Base-by-base conservation (phyloP, 2,329 filamentous ascomycete species). In the Colletotrichum sp. region DNA sequence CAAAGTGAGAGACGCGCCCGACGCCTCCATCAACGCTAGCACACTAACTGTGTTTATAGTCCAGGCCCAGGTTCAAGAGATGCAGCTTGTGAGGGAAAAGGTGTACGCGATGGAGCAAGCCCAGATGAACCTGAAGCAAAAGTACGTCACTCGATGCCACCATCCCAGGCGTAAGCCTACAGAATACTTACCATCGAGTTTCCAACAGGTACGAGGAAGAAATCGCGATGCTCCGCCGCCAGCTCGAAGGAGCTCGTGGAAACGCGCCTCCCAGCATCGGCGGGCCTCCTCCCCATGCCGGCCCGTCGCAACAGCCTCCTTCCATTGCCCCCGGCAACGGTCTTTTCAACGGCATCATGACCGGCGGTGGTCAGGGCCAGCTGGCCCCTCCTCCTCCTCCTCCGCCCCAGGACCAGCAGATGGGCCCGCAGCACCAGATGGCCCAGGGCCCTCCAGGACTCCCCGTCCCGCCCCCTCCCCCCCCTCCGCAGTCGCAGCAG, bases 321-420 rank as follows among this genome's bases (percentile, higher is more conserved):
- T 96, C 95, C 65, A 94, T 98, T 79, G 95, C 96, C 32, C 94
- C 97, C 81, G 96, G 96, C 30, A 96, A 94, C 83, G 97, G 97
- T 81, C 90, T 98, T 55, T 98, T 99, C 82, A 96, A 95, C 79
- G 96, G 95, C 72, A 98, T 98, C 82, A 98, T 99, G 95, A 92
- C 96, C 71, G 96, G 96, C 78, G 92, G 91, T 77, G 94, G 93
- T 80, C 95, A 96, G 86, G 94, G 93, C 80, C 95, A 94, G 76
- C 94, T 95, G 77, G 95, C 95, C 76, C 93, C 98, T 79, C 96
- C 96, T 78, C 94, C 92, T 80, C 87, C 86, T 34, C 83, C 84
- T 71, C 88, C 88, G 36, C 90, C 91, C 80, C 92, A 93, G 84
- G 90, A 93, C 80, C 92, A 93, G 82, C 90, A 90, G 79, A 87